These are phyloP conservation scores for Baorangia bicolor DNA, from an alignment of 768 basidiomycete species.

Conservation along the genomic window DNA sequence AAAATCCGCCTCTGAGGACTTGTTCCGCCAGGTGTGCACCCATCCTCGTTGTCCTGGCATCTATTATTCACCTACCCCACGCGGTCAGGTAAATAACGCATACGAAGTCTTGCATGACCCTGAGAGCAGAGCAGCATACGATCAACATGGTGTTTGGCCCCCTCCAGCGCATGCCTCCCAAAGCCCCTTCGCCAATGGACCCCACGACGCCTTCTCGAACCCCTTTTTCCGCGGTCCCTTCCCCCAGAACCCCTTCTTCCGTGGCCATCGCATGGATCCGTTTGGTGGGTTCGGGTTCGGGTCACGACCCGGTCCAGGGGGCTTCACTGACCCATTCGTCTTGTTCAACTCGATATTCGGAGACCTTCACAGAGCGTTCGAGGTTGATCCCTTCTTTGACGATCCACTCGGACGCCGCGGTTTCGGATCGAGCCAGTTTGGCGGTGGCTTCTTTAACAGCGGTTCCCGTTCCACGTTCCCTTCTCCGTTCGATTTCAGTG, in stretches of 20 bases:
- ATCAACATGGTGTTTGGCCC: constrained; percentile 73
- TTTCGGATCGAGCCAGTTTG: constrained; percentile 12
- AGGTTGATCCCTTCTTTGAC: constrained; percentile 37
- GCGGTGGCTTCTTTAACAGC: constrained; percentile 10
- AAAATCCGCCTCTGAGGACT: constrained; percentile 61
- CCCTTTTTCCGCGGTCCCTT: constrained; percentile 23
- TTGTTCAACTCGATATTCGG: constrained; percentile 74
- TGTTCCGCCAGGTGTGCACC: constrained; percentile 41
- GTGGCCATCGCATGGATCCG: constrained; percentile 26
- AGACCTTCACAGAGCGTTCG: constrained; percentile 38
- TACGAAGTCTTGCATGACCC: constrained; percentile 72
- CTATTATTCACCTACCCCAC: neutral
- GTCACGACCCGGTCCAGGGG: constrained; percentile 14
- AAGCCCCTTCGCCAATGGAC: constrained; percentile 12
- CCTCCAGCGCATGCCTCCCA: constrained; percentile 42
- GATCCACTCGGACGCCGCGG: constrained; percentile 19
- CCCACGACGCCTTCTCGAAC: constrained; percentile 16
- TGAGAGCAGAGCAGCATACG: constrained; percentile 63
- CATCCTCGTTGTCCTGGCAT: neutral
- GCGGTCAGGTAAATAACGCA: constrained; percentile 64
- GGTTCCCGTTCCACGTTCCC: constrained; percentile 9
- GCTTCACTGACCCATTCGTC: constrained; percentile 73
- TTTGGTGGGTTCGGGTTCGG: constrained; percentile 28
- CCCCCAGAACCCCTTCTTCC: constrained; percentile 7
- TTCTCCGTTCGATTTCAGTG: constrained; percentile 11